Evolutionary conservation across 208 protist species (phyloP).

Genomic region (Trypanosoma congolense): DNA sequence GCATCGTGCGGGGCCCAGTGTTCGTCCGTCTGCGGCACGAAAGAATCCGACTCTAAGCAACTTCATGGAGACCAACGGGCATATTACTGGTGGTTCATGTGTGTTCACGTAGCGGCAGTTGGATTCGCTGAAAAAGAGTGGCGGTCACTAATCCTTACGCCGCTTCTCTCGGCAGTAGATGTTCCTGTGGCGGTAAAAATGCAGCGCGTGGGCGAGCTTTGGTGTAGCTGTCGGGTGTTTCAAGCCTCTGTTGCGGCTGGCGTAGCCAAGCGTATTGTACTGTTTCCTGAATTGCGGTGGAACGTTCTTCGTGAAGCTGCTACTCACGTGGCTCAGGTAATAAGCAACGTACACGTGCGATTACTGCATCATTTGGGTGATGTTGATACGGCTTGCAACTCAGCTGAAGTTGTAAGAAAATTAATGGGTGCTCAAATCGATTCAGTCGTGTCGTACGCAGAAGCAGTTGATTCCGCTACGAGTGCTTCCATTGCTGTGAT

Average conservation of each 20-base stretch:
- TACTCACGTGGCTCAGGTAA: neutral
- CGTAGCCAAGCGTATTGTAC: conserved; percentile 13
- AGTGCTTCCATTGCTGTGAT: neutral
- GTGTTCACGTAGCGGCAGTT: conserved; percentile 10
- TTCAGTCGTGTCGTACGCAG: neutral
- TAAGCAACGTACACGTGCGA: conserved; percentile 5
- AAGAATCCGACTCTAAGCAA: neutral
- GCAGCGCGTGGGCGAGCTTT: neutral
- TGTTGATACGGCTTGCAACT: neutral
- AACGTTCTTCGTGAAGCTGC: conserved; percentile 1
- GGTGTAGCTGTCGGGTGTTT: conserved; percentile 19
- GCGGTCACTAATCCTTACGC: neutral
- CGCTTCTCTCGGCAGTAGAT: neutral
- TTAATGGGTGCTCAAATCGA: neutral
- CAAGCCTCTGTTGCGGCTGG: conserved; percentile 2
- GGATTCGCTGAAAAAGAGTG: conserved; percentile 17
- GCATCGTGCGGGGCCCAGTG: no score
- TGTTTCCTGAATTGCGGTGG: conserved; percentile 1
- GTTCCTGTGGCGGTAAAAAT: neutral
- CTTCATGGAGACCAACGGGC: neutral
- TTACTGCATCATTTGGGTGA: neutral
- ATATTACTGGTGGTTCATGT: conserved; percentile 26
- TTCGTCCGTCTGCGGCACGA: neutral
- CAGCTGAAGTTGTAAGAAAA: neutral
- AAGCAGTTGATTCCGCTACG: neutral